Percentiles rank a stretch among this genome's conserved stretches.
Evolutionary conservation across 179 eudicot species (phyloP).

Genomic region (Silene coronaria): DNA sequence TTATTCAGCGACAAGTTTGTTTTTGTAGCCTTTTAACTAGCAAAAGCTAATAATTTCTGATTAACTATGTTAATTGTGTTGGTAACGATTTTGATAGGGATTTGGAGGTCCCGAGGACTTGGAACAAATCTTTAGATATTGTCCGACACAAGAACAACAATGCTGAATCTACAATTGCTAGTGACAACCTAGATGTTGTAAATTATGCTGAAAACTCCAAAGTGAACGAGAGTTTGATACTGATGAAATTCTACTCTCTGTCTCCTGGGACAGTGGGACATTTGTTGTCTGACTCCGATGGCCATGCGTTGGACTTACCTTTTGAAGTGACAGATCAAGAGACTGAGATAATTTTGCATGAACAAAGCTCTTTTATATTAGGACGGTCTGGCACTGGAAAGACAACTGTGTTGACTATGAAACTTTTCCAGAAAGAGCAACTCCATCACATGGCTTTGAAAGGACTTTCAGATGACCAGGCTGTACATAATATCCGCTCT

Average conservation of each 20-base stretch:
- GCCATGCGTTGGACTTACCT: constrained; percentile 52
- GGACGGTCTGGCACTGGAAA: constrained; percentile 84
- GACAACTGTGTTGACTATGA: constrained; percentile 64
- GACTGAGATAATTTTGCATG: constrained; percentile 35
- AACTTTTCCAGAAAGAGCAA: constrained; percentile 53
- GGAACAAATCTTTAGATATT: constrained; percentile 36
- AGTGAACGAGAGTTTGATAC: constrained; percentile 55
- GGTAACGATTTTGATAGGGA: constrained; percentile 27
- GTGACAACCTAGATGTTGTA: constrained; percentile 22
- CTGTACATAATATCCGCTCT: not conserved
- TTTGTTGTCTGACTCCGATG: constrained; percentile 46
- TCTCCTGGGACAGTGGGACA: constrained; percentile 48
- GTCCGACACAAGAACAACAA: constrained; percentile 30
- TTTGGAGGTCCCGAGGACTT: constrained; percentile 53
- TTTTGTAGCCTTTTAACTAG: not conserved
- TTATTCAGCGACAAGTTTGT: no score
- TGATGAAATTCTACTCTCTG: constrained; percentile 73
- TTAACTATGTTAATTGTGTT: not conserved
- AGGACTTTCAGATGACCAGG: constrained; percentile 23
- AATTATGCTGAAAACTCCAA: constrained; percentile 48
- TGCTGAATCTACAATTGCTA: constrained; percentile 20
- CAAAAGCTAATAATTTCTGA: not conserved
- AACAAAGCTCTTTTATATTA: constrained; percentile 49
- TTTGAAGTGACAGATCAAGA: constrained; percentile 64
- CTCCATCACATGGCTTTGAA: constrained; percentile 35